Conservation (phyloP, 2,329 filamentous ascomycete species). For the Nothophaeocryptopus gaeumannii region DNA sequence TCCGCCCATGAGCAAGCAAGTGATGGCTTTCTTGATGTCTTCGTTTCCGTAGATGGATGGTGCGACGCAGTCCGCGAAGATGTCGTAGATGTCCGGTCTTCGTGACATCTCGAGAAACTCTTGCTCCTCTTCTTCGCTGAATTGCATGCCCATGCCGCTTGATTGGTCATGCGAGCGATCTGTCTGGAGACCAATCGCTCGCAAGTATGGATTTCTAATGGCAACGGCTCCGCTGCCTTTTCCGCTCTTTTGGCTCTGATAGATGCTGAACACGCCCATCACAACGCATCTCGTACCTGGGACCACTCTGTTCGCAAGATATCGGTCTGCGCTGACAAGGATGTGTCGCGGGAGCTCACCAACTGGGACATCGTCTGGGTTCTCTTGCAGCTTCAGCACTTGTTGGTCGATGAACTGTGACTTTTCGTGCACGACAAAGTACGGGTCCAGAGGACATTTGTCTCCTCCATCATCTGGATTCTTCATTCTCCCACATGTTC, state of each 20-base stretch:
- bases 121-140: constrained; percentile 94
- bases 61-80: constrained; percentile 88
- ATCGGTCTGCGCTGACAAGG: constrained; percentile 91
- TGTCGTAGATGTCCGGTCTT: constrained; percentile 84
- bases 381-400: constrained; percentile 95
- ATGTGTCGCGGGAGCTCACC: constrained; percentile 94
- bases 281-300: constrained; percentile 92
- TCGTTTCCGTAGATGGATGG: constrained; percentile 95
- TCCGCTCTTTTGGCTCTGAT: constrained; percentile 77
- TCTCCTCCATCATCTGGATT: constrained; percentile 58
- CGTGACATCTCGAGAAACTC: constrained; percentile 91
- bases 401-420: constrained; percentile 96
- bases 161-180: constrained; percentile 88
- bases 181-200: constrained; percentile 86
- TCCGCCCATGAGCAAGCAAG: constrained; percentile 87
- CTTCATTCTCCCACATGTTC: constrained; percentile 65
- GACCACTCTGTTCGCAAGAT: constrained; percentile 91
- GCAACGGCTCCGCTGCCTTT: constrained; percentile 84
- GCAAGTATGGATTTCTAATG: constrained; percentile 90
- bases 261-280: constrained; percentile 97
- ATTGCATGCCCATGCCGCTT: constrained; percentile 65
- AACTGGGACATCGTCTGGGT: constrained; percentile 93
- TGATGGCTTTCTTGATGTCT: constrained; percentile 96
- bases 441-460: constrained; percentile 88
- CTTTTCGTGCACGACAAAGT: constrained; percentile 92